phyloP scores from a whole-genome alignment of 1,139 yeast genomes.

The Arxiozyma telluris region DNA sequence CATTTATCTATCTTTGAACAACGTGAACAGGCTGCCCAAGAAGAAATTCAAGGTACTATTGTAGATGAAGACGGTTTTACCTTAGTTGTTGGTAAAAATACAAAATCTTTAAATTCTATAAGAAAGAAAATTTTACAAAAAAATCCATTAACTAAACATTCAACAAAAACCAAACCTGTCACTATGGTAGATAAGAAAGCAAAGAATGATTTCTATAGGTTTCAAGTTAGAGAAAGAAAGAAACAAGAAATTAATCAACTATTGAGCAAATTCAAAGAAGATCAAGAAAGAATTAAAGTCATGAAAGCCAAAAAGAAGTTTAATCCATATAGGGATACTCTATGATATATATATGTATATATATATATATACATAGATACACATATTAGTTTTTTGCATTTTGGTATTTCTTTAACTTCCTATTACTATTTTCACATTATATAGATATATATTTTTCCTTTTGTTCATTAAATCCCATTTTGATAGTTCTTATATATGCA shows the following conservation, averaged over 20 bases:
- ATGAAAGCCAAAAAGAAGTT: conserved; percentile 78
- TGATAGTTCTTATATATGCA: background rate
- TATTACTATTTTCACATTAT: too few relatives aligned
- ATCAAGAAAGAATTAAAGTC: conserved; percentile 72
- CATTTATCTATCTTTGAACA: conserved; percentile 56
- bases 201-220: conserved; percentile 86
- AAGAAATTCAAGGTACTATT: conserved; percentile 47
- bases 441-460: background rate
- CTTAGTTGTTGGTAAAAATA: conserved; percentile 74
- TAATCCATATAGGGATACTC: conserved; percentile 55
- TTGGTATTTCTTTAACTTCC: too few relatives aligned
- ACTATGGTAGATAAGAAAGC: conserved; percentile 63
- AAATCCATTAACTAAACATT: conserved; percentile 30
- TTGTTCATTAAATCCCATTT: background rate
- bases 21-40: conserved; percentile 58
- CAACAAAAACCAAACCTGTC: conserved; percentile 20
- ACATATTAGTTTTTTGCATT: too few relatives aligned
- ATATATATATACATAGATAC: too few relatives aligned
- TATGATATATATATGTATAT: background rate
- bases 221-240: conserved; percentile 90
- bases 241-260: conserved; percentile 87
- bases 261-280: conserved; percentile 73
- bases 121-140: conserved; percentile 29
- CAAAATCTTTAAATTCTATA: conserved; percentile 47
- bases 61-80: conserved; percentile 95